Conservation (phyloP, 306 rosid species). For the Astragalus glycyphyllos region DNA sequence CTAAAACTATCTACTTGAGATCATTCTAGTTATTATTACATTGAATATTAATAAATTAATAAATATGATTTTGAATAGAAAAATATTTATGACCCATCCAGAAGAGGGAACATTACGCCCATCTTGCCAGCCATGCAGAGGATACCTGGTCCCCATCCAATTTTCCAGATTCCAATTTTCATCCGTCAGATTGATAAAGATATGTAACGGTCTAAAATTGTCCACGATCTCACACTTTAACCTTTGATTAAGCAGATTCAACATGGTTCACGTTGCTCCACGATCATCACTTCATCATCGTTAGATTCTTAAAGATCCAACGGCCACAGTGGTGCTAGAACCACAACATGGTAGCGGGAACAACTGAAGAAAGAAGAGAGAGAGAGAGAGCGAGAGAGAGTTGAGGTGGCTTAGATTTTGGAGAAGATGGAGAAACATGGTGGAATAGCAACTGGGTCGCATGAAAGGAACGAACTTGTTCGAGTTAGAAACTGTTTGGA, state of each 20-base stretch:
- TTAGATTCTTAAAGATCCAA: slow-evolving; percentile 41
- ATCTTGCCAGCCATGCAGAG: neutral
- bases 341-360: slow-evolving; percentile 46
- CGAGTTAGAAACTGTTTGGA: slow-evolving; percentile 84
- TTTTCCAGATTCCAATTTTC: neutral
- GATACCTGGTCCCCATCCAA: slow-evolving; percentile 46
- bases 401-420: slow-evolving; percentile 56
- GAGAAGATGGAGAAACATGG: slow-evolving; percentile 69
- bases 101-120: slow-evolving; percentile 13
- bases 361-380: slow-evolving; percentile 19
- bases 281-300: slow-evolving; percentile 45
- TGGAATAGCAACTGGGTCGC: slow-evolving; percentile 86
- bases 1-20: too few species aligned
- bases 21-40: too few species aligned
- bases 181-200: slow-evolving; percentile 44
- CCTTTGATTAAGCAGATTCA: slow-evolving; percentile 67
- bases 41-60: too few species aligned
- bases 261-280: slow-evolving; percentile 68
- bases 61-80: neutral
- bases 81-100: neutral
- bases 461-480: slow-evolving; percentile 82
- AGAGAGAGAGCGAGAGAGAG: slow-evolving; percentile 44
- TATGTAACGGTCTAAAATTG: slow-evolving; percentile 35
- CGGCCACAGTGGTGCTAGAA: slow-evolving; percentile 30
- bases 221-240: slow-evolving; percentile 59